Evolutionary conservation across 345 rosid genomes (phyloP).

Genomic region (Ricinus communis): DNA sequence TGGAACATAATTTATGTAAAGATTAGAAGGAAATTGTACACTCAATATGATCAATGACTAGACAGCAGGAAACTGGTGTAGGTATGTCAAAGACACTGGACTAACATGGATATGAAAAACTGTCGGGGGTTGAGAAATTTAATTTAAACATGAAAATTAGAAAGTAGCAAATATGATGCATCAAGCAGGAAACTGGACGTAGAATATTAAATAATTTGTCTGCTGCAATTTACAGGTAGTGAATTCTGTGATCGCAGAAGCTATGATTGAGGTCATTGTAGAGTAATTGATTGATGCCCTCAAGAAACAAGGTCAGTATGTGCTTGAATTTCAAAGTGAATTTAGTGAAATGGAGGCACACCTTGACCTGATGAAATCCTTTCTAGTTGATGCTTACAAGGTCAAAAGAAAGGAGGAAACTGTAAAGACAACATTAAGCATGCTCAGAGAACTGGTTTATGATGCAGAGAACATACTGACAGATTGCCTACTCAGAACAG

Average conservation of each 20-base stretch:
- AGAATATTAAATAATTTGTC: neutral
- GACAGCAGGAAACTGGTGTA: neutral
- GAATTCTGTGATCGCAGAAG: neutral
- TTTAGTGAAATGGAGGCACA: constrained; percentile 6
- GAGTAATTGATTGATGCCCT: neutral
- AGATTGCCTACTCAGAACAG: neutral
- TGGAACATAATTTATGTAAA: neutral
- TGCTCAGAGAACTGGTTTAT: constrained; percentile 3
- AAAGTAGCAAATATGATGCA: no score
- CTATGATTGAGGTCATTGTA: constrained; percentile 6
- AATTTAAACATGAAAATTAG: neutral
- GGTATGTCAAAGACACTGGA: neutral
- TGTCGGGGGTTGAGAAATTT: neutral
- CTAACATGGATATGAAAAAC: neutral
- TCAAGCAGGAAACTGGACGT: no score
- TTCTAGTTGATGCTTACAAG: constrained; percentile 11
- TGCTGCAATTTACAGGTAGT: neutral
- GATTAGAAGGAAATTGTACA: neutral
- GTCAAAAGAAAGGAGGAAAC: constrained; percentile 10
- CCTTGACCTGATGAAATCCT: constrained; percentile 10
- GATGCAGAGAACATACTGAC: neutral
- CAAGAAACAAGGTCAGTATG: constrained; percentile 2
- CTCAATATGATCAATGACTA: neutral
- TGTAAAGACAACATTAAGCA: constrained; percentile 3
- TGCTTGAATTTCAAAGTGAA: constrained; percentile 2